These are phyloP conservation scores for Cenchrus americanus DNA, from an alignment of 176 grass and related monocot species.

Conservation along the genomic window DNA sequence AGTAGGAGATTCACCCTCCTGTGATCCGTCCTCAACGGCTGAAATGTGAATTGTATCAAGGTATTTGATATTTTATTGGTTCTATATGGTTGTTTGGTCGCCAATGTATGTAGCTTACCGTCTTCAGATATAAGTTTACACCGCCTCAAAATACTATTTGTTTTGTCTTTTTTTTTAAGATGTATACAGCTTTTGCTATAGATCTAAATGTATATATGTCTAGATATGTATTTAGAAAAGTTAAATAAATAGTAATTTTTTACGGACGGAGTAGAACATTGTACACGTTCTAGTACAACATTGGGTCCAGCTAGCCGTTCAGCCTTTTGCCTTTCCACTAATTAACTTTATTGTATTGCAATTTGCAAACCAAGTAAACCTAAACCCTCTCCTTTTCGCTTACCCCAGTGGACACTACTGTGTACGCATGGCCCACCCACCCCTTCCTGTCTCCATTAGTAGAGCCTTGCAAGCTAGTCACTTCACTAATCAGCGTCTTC, in stretches of 20 bases:
- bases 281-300: conserved; percentile 6
- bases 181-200: no score
- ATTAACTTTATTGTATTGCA: not conserved
- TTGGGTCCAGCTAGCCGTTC: not conserved
- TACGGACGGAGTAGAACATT: not conserved
- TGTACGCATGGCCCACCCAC: conserved; percentile 8
- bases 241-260: no score
- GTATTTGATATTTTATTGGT: no score
- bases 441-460: not conserved
- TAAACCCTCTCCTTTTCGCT: conserved; percentile 19
- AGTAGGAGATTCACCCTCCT: no score
- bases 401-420: conserved; percentile 7
- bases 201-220: no score
- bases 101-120: no score
- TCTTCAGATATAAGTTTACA: not conserved
- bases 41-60: no score
- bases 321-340: not conserved
- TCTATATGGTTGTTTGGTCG: no score
- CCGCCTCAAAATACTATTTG: no score
- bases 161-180: no score
- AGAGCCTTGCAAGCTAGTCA: not conserved
- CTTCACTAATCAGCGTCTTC: conserved; percentile 19
- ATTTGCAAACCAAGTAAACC: conserved; percentile 8
- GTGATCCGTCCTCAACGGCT: no score
- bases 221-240: no score